phyloP scores from a whole-genome alignment of 2,329 filamentous ascomycete species.

The Fusarium palustre region DNA sequence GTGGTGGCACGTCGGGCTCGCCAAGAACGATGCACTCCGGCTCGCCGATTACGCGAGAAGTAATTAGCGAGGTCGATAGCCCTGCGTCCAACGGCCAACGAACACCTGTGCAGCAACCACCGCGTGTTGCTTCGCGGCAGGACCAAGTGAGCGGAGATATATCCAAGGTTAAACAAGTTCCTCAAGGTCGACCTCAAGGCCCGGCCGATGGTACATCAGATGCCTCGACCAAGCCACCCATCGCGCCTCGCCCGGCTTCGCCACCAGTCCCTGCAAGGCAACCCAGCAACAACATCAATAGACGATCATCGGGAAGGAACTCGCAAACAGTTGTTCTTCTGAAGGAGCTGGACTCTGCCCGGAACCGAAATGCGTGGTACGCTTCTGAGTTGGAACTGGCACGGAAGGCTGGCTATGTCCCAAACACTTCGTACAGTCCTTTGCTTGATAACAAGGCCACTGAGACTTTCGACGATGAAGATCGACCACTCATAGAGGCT shows the following conservation, averaged over 20 bases:
- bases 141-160: slow-evolving; percentile 49
- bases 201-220: slow-evolving; percentile 78
- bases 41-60: slow-evolving; percentile 56
- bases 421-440: slow-evolving; percentile 76
- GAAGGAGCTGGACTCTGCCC: slow-evolving; percentile 86
- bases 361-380: slow-evolving; percentile 95
- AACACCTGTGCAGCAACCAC: slow-evolving; percentile 68
- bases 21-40: slow-evolving; percentile 52
- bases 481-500: slow-evolving; percentile 91
- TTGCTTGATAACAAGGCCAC: slow-evolving; percentile 79
- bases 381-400: slow-evolving; percentile 94
- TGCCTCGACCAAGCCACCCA: slow-evolving; percentile 55
- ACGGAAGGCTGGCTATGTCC: slow-evolving; percentile 86
- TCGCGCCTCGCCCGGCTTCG: slow-evolving; percentile 61
- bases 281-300: slow-evolving; percentile 67
- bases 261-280: slow-evolving; percentile 70
- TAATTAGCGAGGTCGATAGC: slow-evolving; percentile 60
- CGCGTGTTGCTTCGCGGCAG: slow-evolving; percentile 53
- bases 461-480: slow-evolving; percentile 90
- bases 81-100: slow-evolving; percentile 70
- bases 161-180: slow-evolving; percentile 51
- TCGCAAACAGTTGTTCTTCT: slow-evolving; percentile 78
- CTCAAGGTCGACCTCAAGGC: slow-evolving; percentile 65
- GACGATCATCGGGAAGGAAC: slow-evolving; percentile 71
- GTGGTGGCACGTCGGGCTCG: slow-evolving; percentile 53